Base-by-base conservation (phyloP, 202 grass and related monocot species). In the Zizania palustris region DNA sequence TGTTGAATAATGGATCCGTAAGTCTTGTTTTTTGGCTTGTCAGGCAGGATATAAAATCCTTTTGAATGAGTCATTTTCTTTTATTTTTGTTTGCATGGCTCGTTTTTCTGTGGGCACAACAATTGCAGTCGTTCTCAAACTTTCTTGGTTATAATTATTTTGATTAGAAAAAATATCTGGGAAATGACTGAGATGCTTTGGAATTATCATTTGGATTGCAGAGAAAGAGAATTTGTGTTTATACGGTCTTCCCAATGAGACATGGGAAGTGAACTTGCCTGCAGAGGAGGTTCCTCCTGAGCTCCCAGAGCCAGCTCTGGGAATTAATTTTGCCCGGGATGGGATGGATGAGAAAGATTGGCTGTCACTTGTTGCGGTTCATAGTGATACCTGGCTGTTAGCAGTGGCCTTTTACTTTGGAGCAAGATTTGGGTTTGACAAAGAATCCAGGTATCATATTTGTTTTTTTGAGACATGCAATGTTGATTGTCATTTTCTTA, bases 291-390 rank as follows among this genome's bases (percentile, higher is more conserved):
- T 97, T 67, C 94, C 94, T 64, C 91, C 94, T 41, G 94, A 97
- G 82, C 86, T 97, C 68, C 94, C 94, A 83, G 94, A 97, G 53
- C 94, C 94, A 37, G 94, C 94, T 74, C 78, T 97, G 20, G 94
- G 94, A 60, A 97, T 97, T 79, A 97, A 97, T 82, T 97, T 97
- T 93, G 94, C 94, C 16, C 82, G 94, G 34, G 94, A 97, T 18
- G 94, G 94, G 9, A 97, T 97, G 94, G 85, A 87, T 79, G 94
- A 97, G 69, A 97, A 97, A 69, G 94, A 97, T 77, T 97, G 94
- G 94, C 11, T 97, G 73, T 89, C 88, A 48, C 91, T 97, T 69
- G 93, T 97, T 45, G 93, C 91, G 0, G 91, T 97, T 61, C 93
- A 97, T 59, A 97, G 94, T 62, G 94, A 97, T 84, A 82, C 91